Base-by-base conservation (phyloP, 805 yeast species). In the Candida pseudoglaebosa region DNA sequence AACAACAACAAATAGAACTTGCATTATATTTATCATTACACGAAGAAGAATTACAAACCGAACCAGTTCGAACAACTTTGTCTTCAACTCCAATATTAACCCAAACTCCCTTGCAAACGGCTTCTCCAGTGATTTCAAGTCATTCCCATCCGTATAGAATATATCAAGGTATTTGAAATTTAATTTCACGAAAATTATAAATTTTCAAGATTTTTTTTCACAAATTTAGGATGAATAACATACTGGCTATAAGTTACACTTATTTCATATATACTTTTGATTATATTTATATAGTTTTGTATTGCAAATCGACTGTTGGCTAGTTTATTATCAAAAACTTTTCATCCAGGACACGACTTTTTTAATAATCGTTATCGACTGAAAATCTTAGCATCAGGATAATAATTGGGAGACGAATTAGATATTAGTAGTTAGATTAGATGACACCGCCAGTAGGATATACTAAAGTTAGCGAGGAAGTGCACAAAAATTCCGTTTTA, bases 371-470 rank as follows among this genome's bases (percentile, higher is more conserved):
- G 10, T 22, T 22, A 22, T 22, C 26, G 12, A 12, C 26, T 8
- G 26, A 22, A 22, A 22, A 22, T 22, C 26, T 22, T 22, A n/a
- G n/a, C n/a, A n/a, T n/a, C n/a, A n/a, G n/a, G n/a, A n/a, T n/a
- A n/a, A n/a, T n/a, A n/a, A n/a, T n/a, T n/a, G n/a, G n/a, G n/a
- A n/a, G n/a, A n/a, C n/a, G n/a, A n/a, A n/a, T n/a, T n/a, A n/a
- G n/a, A n/a, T n/a, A n/a, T n/a, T n/a, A n/a, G n/a, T n/a, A n/a
- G n/a, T n/a, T n/a, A n/a, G n/a, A n/a, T n/a, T n/a, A n/a, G 12
- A 57, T 57, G 62, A 43, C 62, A n/a, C 52, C 39, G 10, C 59
- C 61, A 17, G 57, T 48, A 38, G 67, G 65, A 15, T 64, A 61
- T 47, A 52, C 57, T 34, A 58, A 60, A 41, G 62, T 64, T 21